Evolutionary conservation across 768 basidiomycete genomes (phyloP).

Genomic region (Chlorophyllum brunneum): DNA sequence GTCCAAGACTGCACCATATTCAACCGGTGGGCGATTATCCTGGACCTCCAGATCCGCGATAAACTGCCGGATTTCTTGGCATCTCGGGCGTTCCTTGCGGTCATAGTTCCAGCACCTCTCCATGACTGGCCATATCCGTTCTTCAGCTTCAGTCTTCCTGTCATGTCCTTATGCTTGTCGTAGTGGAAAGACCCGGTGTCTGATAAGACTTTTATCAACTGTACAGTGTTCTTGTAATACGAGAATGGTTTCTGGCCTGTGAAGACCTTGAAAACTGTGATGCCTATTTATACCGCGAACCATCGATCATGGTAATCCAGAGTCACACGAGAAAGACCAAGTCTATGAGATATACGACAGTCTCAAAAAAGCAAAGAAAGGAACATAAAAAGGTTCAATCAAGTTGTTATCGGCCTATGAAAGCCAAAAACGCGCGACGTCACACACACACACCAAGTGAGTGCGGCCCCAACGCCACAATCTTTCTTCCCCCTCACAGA

Average conservation of each 20-base stretch:
- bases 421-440: not conserved
- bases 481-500: slow-evolving; percentile 78
- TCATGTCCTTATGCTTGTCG: not conserved
- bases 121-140: not conserved
- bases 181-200: not conserved
- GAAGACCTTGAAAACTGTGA: not conserved
- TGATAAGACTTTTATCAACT: not conserved
- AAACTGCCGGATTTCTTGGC: not conserved
- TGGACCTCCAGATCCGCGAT: too few species aligned
- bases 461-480: slow-evolving; percentile 85
- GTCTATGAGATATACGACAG: too few species aligned
- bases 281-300: slow-evolving; percentile 51
- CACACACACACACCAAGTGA: slow-evolving; percentile 72
- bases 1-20: too few species aligned
- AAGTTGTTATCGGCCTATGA: not conserved
- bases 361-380: not conserved
- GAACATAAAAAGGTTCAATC: too few species aligned
- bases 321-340: not conserved
- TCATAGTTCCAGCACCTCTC: not conserved
- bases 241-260: not conserved
- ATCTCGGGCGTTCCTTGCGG: not conserved
- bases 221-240: not conserved
- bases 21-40: too few species aligned
- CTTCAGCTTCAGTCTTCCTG: not conserved
- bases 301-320: slow-evolving; percentile 1